Evolutionary conservation across 495 filamentous ascomycete species (phyloP), one percentile per base, ranked within the genome.

Genomic region (Cercophora scortea): DNA sequence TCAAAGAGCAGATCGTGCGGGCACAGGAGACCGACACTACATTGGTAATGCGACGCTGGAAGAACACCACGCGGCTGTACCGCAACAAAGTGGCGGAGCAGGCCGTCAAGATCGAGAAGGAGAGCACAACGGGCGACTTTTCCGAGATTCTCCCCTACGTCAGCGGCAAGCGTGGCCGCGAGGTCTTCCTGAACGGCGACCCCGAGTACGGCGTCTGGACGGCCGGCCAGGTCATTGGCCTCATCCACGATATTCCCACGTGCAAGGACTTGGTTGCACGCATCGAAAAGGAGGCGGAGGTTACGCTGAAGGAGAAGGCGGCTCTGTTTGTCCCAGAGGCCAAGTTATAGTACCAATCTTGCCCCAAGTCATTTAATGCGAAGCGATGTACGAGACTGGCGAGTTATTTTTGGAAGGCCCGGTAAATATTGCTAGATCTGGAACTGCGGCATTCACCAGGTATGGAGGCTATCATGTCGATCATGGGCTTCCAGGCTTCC

Each of bases 181-280:
- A 96, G 75, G 93, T 98, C 18, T 98, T 96, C 68, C 56, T 90
- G 43, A 95, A 89, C 58, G 93, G 93, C 35, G 93, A 98, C 63
- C 78, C 86, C 53, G 87, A 98, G 57, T 89, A 80, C 67, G 92
- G 92, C 38, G 92, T 84, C 49, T 84, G 81, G 81, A 84, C 80
- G 39, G 80, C 80, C 16, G 81, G 81, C 5, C 79, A 82, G 55
- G 81, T 83, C 38, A 84, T 85, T 55, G 81, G 81, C n/a, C 62
- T 84, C 19, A 84, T 85, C 50, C 72, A 85, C 48, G 81, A 85
- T 54, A 83, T 85, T 32, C 81, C 81, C 13, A 80, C 78, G 3
- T 85, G 81, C 57, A 72, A 70, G 46, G 75, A 61, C 1, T 67
- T 85, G 12, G 49, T 83, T 5, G 69, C 64, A 47, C 71, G 81